Base-by-base conservation (phyloP, 768 basidiomycete species). In the Pilatotrama ljubarskyi region DNA sequence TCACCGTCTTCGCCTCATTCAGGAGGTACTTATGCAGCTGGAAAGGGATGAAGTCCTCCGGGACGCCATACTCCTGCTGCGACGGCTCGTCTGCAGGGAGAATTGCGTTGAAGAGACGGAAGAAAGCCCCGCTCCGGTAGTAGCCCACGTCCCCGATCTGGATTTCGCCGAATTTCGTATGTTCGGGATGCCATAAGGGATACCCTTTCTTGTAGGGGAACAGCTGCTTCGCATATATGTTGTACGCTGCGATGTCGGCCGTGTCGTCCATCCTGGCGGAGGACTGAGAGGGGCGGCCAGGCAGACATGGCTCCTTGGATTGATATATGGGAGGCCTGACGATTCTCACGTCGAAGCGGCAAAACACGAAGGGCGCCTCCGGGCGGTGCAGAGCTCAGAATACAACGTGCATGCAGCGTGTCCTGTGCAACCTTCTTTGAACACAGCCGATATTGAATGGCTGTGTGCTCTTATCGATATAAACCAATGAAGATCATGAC, bases 61-160 rank as follows among this genome's bases (percentile, higher is more conserved):
- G 64, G 5, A 60, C 44, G 3, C 59, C 61, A n/a, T 24, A 48
- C 4, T 26, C 6, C 5, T 40, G 35, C 9, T 61, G 26, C 2
- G 55, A 29, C 2, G 26, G 48, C 20, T 64, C 47, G 26, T 58
- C 61, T 25, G n/a, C 47, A 2, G 44, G 52, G 10, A 37, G 22
- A 5, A 49, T 67, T 0, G 62, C 60, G 29, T 68, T 68, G 51
- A 70, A 70, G 17, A 70, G 43, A 0, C 64, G 66, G n/a, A 51
- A 57, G 57, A 70, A 70, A 2, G n/a, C 58, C 6, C 69, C 69
- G 11, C 63, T 49, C 24, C 41, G 35, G 18, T 64, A 11, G 25
- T 62, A 65, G 6, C 69, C 69, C 7, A 70, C 65, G 37, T 70
- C 67, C 5, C 69, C 69, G 22, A 70, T 58, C 22, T 58, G 57